Percentiles rank a stretch among this genome's conserved stretches.
These are phyloP conservation scores for Kurtzmaniella cleridarum DNA, from an alignment of 805 yeast genomes.

Conservation along the genomic window DNA sequence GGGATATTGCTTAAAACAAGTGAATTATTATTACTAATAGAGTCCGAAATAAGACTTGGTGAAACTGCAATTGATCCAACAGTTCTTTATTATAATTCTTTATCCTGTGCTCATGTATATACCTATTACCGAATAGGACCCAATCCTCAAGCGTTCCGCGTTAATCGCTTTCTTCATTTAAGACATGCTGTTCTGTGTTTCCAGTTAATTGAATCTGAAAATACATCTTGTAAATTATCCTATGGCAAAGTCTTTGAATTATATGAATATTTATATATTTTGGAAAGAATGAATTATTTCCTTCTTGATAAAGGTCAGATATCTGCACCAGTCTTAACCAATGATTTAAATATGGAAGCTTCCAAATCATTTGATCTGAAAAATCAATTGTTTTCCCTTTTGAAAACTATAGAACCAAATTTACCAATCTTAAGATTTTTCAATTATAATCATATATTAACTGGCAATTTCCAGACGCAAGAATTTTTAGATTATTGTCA, in stretches of 20 bases:
- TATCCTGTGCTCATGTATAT: slow-evolving; percentile 23
- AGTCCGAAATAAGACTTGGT: slow-evolving; percentile 1
- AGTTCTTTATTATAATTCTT: slow-evolving; percentile 25
- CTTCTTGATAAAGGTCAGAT: slow-evolving; percentile 12
- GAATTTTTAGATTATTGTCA: neutral
- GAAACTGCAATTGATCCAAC: neutral
- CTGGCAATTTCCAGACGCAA: neutral
- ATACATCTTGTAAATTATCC: slow-evolving; percentile 2
- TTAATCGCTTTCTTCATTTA: slow-evolving; percentile 18
- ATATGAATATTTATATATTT: slow-evolving; percentile 22
- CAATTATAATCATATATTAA: neutral
- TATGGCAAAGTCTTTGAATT: slow-evolving; percentile 23
- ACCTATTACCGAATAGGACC: slow-evolving; percentile 21
- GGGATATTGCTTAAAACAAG: neutral
- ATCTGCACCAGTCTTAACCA: neutral
- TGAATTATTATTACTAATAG: slow-evolving; percentile 1
- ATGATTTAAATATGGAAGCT: neutral
- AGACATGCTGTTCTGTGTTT: slow-evolving; percentile 25
- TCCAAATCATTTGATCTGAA: neutral
- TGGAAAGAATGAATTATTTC: slow-evolving; percentile 21
- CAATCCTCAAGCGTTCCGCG: neutral
- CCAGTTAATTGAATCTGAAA: slow-evolving; percentile 19
- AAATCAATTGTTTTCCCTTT: slow-evolving; percentile 1
- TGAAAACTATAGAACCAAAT: neutral
- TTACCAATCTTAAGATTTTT: slow-evolving; percentile 2